phyloP scores from a whole-genome alignment of 257 asterid genomes.

The Sherardia arvensis region DNA sequence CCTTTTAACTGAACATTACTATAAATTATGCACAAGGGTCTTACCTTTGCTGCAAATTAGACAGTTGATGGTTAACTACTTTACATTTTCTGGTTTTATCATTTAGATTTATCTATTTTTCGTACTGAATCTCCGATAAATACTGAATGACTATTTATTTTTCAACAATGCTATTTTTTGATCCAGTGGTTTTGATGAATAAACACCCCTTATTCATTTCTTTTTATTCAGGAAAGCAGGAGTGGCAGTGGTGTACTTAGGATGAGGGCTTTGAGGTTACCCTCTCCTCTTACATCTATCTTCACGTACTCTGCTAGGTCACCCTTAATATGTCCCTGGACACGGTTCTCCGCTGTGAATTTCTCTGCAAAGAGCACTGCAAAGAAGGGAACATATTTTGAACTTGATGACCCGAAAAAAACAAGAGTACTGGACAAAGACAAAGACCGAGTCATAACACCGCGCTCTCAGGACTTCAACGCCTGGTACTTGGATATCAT shows the following conservation, averaged over 20 bases:
- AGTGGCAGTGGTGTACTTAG: neutral
- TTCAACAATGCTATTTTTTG: neutral
- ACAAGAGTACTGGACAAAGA: constrained; percentile 36
- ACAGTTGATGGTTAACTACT: too few species aligned
- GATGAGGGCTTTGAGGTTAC: constrained; percentile 79
- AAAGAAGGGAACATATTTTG: constrained; percentile 43
- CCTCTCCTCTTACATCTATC: constrained; percentile 57
- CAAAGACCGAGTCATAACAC: constrained; percentile 67
- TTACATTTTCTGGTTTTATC: too few species aligned
- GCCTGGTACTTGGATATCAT: constrained; percentile 95
- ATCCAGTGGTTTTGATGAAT: neutral
- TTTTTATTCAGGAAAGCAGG: neutral
- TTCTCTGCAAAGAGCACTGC: constrained; percentile 53
- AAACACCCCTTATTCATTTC: neutral
- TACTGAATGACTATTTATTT: too few species aligned
- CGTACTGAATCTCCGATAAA: too few species aligned
- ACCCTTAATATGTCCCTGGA: constrained; percentile 30
- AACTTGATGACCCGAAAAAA: constrained; percentile 30
- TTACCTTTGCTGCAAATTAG: too few species aligned
- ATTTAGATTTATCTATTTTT: too few species aligned
- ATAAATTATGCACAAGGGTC: too few species aligned
- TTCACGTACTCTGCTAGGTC: constrained; percentile 30
- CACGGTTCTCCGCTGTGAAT: constrained; percentile 34
- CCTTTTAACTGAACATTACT: too few species aligned
- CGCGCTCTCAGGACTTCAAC: constrained; percentile 93